These are phyloP conservation scores for Parietichytrium sp. DNA, from an alignment of 108 stramenopile species.

Conservation along the genomic window DNA sequence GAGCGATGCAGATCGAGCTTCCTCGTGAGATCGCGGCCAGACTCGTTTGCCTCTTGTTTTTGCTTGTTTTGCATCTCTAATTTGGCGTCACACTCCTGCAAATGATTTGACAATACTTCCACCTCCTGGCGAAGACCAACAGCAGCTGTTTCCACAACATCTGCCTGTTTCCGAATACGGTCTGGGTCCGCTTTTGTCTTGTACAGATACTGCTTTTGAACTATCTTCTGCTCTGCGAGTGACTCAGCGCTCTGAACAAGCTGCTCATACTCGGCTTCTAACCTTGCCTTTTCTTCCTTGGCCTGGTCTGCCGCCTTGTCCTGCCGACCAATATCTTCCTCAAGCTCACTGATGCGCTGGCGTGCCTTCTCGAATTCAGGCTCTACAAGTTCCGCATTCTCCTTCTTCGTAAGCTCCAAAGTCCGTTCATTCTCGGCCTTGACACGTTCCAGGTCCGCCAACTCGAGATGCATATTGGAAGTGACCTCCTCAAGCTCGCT, in stretches of 20 bases:
- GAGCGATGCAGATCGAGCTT: slow-evolving; percentile 60
- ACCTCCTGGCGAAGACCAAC: slow-evolving; percentile 50
- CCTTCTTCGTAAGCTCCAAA: slow-evolving; percentile 49
- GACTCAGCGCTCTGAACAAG: neutral
- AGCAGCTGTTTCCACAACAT: slow-evolving; percentile 53
- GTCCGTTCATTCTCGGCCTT: slow-evolving; percentile 33
- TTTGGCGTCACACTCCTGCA: slow-evolving; percentile 45
- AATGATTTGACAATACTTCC: neutral
- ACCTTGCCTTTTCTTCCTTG: neutral
- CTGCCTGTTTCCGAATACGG: slow-evolving; percentile 57
- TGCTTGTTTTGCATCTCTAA: slow-evolving; percentile 41
- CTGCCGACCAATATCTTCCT: slow-evolving; percentile 40
- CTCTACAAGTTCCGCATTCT: slow-evolving; percentile 53
- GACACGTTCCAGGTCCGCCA: slow-evolving; percentile 20
- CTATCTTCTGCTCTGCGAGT: slow-evolving; percentile 45
- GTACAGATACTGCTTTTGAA: neutral
- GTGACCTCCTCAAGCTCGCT: slow-evolving; percentile 48
- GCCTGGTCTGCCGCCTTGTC: slow-evolving; percentile 10
- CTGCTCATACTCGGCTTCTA: slow-evolving; percentile 32
- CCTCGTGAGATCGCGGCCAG: slow-evolving; percentile 39
- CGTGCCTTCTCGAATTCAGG: slow-evolving; percentile 48
- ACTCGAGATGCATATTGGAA: slow-evolving; percentile 40
- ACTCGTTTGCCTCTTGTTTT: slow-evolving; percentile 47
- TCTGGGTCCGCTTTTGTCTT: slow-evolving; percentile 51
- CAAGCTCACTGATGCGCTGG: neutral